phyloP scores from a whole-genome alignment of 106 monocot species.

The Acorus gramineus region DNA sequence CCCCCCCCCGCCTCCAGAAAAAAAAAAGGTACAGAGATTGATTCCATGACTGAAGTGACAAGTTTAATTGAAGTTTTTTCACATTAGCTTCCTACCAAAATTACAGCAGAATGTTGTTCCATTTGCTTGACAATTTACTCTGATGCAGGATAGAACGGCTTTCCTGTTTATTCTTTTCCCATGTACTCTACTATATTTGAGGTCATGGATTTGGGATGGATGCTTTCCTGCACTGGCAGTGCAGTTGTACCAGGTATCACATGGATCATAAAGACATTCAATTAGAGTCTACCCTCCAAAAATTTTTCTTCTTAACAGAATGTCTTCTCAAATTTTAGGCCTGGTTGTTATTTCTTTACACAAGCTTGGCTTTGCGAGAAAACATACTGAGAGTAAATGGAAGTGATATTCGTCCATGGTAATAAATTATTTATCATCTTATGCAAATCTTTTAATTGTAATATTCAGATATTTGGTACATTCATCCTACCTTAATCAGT shows the following conservation, averaged over 20 bases:
- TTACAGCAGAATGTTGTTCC: not conserved
- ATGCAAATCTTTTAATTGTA: not conserved
- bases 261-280: not conserved
- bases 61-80: no score
- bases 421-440: not conserved
- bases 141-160: conserved; percentile 78
- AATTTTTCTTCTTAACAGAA: not conserved
- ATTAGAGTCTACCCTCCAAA: not conserved
- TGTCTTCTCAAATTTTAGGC: conserved; percentile 37
- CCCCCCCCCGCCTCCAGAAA: no score
- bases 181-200: conserved; percentile 36
- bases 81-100: no score
- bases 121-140: not conserved
- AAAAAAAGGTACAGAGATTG: no score
- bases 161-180: conserved; percentile 78
- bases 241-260: conserved; percentile 78
- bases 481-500: no score
- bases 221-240: conserved; percentile 76
- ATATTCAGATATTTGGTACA: no score
- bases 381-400: conserved; percentile 31
- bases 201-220: conserved; percentile 63
- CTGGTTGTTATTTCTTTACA: conserved; percentile 27
- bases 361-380: conserved; percentile 32
- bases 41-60: no score
- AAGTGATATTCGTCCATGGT: conserved; percentile 36